Evolutionary conservation across 1,284 basidiomycete species (phyloP).

Genomic region (Cryptococcus floricola): DNA sequence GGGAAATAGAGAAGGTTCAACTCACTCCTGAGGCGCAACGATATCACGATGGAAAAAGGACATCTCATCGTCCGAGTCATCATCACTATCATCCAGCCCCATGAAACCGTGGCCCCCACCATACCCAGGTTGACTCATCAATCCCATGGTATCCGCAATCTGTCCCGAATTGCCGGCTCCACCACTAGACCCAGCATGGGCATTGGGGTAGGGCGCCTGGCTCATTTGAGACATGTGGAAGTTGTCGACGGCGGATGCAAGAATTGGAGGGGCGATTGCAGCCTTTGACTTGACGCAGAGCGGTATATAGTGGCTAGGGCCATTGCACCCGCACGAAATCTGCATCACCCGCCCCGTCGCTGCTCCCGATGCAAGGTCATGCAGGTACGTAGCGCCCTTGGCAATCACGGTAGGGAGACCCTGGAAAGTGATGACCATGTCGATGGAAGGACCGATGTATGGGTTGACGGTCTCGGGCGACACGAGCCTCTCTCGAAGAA

Average conservation of each 20-base stretch:
- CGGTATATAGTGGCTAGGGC: too few relatives aligned
- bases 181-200: too few relatives aligned
- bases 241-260: too few relatives aligned
- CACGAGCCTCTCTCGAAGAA: not conserved
- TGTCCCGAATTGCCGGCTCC: too few relatives aligned
- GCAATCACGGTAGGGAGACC: not conserved
- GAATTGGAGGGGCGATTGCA: too few relatives aligned
- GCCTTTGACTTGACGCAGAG: too few relatives aligned
- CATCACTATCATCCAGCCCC: not conserved
- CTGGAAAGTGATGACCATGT: not conserved
- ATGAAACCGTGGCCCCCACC: not conserved
- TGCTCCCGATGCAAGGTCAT: too few relatives aligned
- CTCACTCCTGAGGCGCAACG: slow-evolving; percentile 12
- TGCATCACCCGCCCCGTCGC: not conserved
- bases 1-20: not conserved
- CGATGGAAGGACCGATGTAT: not conserved
- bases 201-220: too few relatives aligned
- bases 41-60: not conserved
- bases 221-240: too few relatives aligned
- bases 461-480: not conserved
- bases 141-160: too few relatives aligned
- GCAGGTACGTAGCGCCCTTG: not conserved
- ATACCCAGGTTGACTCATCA: not conserved
- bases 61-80: slow-evolving; percentile 5
- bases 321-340: not conserved